These are phyloP conservation scores for Shiraia sp. DNA, from an alignment of 2,329 filamentous ascomycete species.

Conservation along the genomic window DNA sequence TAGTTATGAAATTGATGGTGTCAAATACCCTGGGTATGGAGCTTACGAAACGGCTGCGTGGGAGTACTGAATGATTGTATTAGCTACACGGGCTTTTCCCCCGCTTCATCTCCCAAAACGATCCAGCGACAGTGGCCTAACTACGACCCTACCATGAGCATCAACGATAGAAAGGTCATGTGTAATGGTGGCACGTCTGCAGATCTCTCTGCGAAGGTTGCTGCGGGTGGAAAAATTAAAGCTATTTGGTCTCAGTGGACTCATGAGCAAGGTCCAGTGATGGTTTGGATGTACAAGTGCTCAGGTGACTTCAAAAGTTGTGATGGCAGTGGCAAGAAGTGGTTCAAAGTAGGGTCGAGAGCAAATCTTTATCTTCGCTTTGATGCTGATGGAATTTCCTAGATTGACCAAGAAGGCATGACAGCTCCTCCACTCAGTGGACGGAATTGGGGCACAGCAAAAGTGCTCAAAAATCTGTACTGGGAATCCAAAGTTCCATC, in stretches of 20 bases:
- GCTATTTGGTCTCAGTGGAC: constrained; percentile 63
- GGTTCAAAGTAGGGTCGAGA: constrained; percentile 57
- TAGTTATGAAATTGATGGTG: constrained; percentile 40
- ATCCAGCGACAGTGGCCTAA: constrained; percentile 63
- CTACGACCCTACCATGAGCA: constrained; percentile 59
- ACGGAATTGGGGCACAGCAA: constrained; percentile 55
- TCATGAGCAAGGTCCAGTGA: constrained; percentile 61
- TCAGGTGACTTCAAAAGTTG: constrained; percentile 53
- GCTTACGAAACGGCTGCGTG: no score
- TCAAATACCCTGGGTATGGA: constrained; percentile 34
- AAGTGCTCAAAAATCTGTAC: constrained; percentile 53
- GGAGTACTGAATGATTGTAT: background rate
- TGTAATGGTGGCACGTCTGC: constrained; percentile 56
- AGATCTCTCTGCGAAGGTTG: constrained; percentile 51
- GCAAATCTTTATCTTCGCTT: no score
- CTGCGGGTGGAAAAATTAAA: constrained; percentile 56
- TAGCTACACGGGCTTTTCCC: constrained; percentile 26
- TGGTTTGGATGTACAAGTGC: constrained; percentile 61
- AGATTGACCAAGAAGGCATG: constrained; percentile 58
- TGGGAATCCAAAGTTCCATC: constrained; percentile 59
- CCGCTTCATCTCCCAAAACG: constrained; percentile 53
- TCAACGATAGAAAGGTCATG: constrained; percentile 56
- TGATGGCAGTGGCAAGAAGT: constrained; percentile 57
- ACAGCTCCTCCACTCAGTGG: constrained; percentile 51
- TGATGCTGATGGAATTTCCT: background rate